Percentiles rank a stretch among this genome's conserved stretches.
These are phyloP conservation scores for Umbelopsis isabellina DNA, from an alignment of 192 early-diverging fungal species.

Conservation along the genomic window DNA sequence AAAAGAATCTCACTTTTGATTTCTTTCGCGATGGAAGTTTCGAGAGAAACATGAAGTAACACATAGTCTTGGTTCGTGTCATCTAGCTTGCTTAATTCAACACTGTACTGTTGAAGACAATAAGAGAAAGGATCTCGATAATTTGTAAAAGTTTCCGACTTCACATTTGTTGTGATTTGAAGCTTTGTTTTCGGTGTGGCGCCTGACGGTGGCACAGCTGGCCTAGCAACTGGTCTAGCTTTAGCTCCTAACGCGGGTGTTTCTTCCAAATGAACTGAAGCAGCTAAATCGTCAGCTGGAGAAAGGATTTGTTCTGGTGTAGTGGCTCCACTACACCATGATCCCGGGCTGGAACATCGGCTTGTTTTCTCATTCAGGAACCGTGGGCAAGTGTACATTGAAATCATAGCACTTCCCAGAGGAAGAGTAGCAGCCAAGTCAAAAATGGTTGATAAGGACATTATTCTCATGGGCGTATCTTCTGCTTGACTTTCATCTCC, in stretches of 20 bases:
- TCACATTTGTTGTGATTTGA: neutral
- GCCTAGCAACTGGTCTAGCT: neutral
- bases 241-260: neutral
- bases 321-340: neutral
- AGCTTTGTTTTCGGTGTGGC: neutral
- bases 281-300: neutral
- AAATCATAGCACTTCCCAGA: neutral
- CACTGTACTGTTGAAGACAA: constrained; percentile 10
- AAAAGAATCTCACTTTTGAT: constrained; percentile 53
- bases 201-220: neutral
- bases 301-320: neutral
- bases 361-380: constrained; percentile 5
- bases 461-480: neutral
- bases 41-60: constrained; percentile 38
- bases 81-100: constrained; percentile 15
- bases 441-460: constrained; percentile 9
- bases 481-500: neutral
- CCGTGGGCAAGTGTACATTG: neutral
- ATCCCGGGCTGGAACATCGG: neutral
- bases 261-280: neutral
- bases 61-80: constrained; percentile 26
- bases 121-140: neutral
- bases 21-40: constrained; percentile 46
- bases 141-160: neutral
- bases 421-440: constrained; percentile 1